Base-by-base conservation (phyloP, 2,329 filamentous ascomycete species). In the Fusarium acutatum region DNA sequence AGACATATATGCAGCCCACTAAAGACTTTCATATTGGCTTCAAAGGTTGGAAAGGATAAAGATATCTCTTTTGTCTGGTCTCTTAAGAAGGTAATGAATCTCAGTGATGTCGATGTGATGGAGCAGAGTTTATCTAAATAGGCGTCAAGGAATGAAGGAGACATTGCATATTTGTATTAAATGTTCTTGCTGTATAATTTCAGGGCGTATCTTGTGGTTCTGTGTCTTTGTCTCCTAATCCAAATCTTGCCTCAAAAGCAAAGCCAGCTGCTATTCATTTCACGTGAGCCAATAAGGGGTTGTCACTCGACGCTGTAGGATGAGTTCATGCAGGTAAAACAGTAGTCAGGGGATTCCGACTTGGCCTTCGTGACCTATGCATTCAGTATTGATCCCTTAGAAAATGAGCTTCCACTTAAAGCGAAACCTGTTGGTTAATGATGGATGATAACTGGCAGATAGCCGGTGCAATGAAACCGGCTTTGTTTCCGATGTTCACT, bases 151-250 rank as follows among this genome's bases (percentile, higher is more conserved):
- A 32, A 1, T n/a, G 10, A 32, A 28, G 49, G 13, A 28, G 18
- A 15, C n/a, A 46, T 40, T 46, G 37, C 8, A 46, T 69, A 68
- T 69, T 68, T 69, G 43, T 69, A 68, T 63, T 24, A 11, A 40
- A 11, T 46, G 5, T 2, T 57, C n/a, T 50, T 44, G 17, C 15
- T 28, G 9, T 17, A 20, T 9, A 1, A 13, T 28, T 24, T 35
- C 6, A 26, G 7, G 6, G 10, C 8, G 17, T 12, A 28, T n/a
- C 20, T 49, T 18, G 18, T 34, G 26, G 20, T 32, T 44, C 57
- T 56, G 0, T 10, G 9, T 37, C 14, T 18, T 52, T 4, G 14
- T 43, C 64, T 17, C 34, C 53, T 54, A 14, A 62, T 62, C n/a
- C n/a, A n/a, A n/a, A n/a, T n/a, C n/a, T n/a, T n/a, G n/a, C n/a